phyloP scores from a whole-genome alignment of 176 grass and related monocot genomes.

The Carex parvula region DNA sequence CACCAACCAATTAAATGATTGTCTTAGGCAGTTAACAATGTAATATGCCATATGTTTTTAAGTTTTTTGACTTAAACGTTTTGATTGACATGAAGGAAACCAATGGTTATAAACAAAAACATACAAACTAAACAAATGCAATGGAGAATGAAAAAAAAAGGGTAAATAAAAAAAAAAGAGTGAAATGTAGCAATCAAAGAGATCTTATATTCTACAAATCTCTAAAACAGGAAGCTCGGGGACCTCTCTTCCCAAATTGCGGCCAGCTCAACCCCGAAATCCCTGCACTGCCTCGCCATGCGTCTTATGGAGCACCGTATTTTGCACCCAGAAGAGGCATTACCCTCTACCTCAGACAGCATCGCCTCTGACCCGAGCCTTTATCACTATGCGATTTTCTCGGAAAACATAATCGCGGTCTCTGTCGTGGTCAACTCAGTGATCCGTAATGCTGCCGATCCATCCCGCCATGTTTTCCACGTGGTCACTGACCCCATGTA shows the following conservation, averaged over 20 bases:
- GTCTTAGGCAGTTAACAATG: not conserved
- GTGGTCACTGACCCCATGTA: slow-evolving; percentile 90
- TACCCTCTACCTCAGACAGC: slow-evolving; percentile 10
- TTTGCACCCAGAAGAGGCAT: slow-evolving; percentile 45
- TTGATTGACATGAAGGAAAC: not conserved
- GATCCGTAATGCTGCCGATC: slow-evolving; percentile 52
- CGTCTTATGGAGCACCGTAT: slow-evolving; percentile 82
- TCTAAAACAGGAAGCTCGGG: slow-evolving; percentile 36
- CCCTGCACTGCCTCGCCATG: slow-evolving; percentile 95
- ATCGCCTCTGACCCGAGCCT: slow-evolving; percentile 42
- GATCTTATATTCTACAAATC: not conserved
- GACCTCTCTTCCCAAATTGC: slow-evolving; percentile 67
- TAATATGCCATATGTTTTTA: not conserved
- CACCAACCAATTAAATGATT: not conserved
- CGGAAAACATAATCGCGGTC: slow-evolving; percentile 78
- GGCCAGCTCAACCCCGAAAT: slow-evolving; percentile 81
- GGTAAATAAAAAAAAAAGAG: not conserved
- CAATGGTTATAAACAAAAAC: too few relatives aligned
- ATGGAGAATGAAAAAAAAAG: not conserved
- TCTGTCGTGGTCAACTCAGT: slow-evolving; percentile 81
- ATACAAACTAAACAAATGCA: not conserved
- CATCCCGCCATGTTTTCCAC: slow-evolving; percentile 83
- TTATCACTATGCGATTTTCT: slow-evolving; percentile 82
- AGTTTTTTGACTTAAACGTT: not conserved
- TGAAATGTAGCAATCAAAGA: not conserved